Evolutionary conservation across 306 rosid species (phyloP), one percentile per base, ranked within the genome.

Genomic region (Neltuma alba): DNA sequence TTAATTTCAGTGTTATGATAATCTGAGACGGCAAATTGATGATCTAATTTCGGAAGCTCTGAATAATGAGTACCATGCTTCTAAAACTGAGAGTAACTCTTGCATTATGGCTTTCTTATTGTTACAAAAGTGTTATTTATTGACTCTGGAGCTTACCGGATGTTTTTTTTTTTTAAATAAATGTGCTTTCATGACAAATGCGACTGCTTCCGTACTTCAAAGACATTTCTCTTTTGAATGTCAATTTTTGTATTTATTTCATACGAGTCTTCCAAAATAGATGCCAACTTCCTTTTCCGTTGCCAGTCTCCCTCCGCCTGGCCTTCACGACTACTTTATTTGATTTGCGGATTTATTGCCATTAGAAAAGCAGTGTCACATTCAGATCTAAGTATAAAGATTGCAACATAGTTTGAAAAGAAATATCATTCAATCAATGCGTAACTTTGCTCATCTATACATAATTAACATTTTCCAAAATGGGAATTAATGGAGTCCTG

Each of bases 101-200:
- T 74, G 50, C 33, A 62, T 31, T 4, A 18, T 50, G 75, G 63
- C 62, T 81, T 11, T 72, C 28, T 28, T 52, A 68, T 61, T 18
- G 36, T 63, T 54, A 41, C 57, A 55, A 66, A 66, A 47, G 38
- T 84, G 54, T 72, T 48, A 52, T 61, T 52, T 81, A 3, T 23
- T 6, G 74, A 31, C 47, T 79, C 44, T 23, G 18, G 40, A 78
- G 41, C 45, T 54, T 21, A 79, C 37, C 42, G 55, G 57, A 77
- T 28, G 31, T 12, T 37, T 25, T 50, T 3, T n/a, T n/a, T n/a
- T n/a, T n/a, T n/a, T n/a, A n/a, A n/a, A n/a, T n/a, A n/a, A n/a
- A 38, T 66, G 8, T 40, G 16, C 47, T 48, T 47, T 27, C 60
- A 52, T 7, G 64, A 63, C 27, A 36, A 33, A 80, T 30, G 42